Evolutionary conservation across 148 eudicot genomes (phyloP).

Genomic region (Chenopodium formosanum): DNA sequence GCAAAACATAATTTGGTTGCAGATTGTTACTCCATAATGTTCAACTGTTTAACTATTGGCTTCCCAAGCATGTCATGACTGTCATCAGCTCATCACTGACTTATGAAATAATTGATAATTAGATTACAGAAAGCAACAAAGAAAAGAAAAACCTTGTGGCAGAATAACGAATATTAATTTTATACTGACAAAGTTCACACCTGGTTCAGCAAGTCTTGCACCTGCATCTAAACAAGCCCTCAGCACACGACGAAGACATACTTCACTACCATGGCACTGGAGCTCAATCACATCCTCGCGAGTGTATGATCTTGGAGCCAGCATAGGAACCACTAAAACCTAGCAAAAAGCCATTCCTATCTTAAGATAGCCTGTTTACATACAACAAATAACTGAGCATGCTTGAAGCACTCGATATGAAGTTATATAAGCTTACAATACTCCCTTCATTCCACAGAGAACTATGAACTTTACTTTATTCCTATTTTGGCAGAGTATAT

Average conservation of each 20-base stretch:
- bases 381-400: not conserved
- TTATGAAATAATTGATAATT: not conserved
- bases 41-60: not conserved
- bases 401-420: not conserved
- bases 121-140: not conserved
- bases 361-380: slow-evolving; percentile 5
- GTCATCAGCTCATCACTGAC: not conserved
- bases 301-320: slow-evolving; percentile 96
- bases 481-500: too few relatives aligned
- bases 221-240: slow-evolving; percentile 93
- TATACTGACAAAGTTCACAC: slow-evolving; percentile 27
- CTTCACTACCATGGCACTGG: slow-evolving; percentile 98
- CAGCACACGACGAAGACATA: slow-evolving; percentile 83
- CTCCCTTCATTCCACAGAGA: too few relatives aligned
- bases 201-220: slow-evolving; percentile 96
- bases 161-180: not conserved
- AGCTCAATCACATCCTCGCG: slow-evolving; percentile 97
- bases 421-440: not conserved
- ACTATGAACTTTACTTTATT: too few relatives aligned
- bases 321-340: slow-evolving; percentile 90
- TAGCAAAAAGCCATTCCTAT: slow-evolving; percentile 19
- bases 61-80: not conserved
- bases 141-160: not conserved
- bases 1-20: not conserved
- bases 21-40: not conserved